A percentile compares a stretch with the other conserved stretches of the same genome.
phyloP scores from a whole-genome alignment of 225 moss, liverwort and hornwort species.

The Polytrichum commune region DNA sequence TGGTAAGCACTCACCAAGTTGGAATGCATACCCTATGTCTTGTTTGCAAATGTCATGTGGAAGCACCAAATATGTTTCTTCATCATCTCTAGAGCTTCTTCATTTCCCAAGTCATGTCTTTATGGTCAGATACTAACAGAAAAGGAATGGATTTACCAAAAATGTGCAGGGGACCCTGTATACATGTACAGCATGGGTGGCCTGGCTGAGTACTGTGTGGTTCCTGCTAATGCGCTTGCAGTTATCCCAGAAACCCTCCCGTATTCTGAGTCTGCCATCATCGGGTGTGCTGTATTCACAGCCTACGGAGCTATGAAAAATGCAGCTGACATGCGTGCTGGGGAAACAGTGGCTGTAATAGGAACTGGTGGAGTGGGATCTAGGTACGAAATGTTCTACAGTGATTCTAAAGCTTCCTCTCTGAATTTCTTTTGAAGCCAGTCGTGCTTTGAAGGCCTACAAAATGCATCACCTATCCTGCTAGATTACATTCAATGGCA shows the following conservation, averaged over 20 bases:
- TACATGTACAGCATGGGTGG: constrained; percentile 99
- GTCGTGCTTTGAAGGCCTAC: not conserved
- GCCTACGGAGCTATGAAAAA: constrained; percentile 93
- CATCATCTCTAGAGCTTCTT: too few relatives aligned
- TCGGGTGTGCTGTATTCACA: constrained; percentile 93
- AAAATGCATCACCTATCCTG: too few relatives aligned
- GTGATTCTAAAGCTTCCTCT: not conserved
- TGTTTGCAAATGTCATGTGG: too few relatives aligned
- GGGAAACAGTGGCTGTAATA: constrained; percentile 88
- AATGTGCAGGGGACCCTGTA: constrained; percentile 66
- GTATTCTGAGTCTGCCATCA: constrained; percentile 76
- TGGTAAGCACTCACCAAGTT: constrained; percentile 38
- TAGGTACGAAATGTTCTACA: constrained; percentile 39
- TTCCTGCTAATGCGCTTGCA: constrained; percentile 80
- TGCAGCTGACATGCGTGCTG: constrained; percentile 96
- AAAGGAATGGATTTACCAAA: not conserved
- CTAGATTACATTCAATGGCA: too few relatives aligned
- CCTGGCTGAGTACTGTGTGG: constrained; percentile 91
- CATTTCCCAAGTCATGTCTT: too few relatives aligned
- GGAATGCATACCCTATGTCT: not conserved
- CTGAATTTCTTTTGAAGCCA: not conserved
- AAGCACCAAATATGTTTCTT: too few relatives aligned
- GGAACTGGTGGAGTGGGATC: constrained; percentile 94
- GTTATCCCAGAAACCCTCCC: constrained; percentile 70
- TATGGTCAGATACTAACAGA: too few relatives aligned